Evolutionary conservation across 192 early-diverging fungal species (phyloP).

Genomic region (Coemansia sp.): DNA sequence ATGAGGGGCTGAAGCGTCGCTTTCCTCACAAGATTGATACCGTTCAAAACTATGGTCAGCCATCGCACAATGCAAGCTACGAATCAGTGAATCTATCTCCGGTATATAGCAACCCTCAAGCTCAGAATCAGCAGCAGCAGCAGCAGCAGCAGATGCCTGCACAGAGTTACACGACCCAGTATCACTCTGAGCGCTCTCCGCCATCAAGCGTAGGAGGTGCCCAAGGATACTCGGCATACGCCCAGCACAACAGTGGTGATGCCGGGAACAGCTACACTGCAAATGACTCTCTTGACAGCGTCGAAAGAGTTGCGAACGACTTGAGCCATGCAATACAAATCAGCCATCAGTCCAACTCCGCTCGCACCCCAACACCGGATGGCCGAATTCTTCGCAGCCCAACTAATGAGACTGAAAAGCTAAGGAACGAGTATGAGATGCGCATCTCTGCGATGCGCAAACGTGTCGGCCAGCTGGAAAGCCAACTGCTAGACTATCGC

Average conservation of each 20-base stretch:
- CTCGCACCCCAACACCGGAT: slow-evolving; percentile 25
- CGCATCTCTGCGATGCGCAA: slow-evolving; percentile 62
- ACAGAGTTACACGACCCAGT: slow-evolving; percentile 2
- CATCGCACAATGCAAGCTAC: slow-evolving; percentile 28
- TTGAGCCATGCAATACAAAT: slow-evolving; percentile 25
- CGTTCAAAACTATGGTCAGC: slow-evolving; percentile 13
- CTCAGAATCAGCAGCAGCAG: slow-evolving; percentile 20
- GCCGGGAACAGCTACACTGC: not conserved
- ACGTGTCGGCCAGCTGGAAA: slow-evolving; percentile 68
- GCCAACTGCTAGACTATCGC: slow-evolving; percentile 56
- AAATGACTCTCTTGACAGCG: slow-evolving; percentile 22
- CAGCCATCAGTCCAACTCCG: slow-evolving; percentile 19
- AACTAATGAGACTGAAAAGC: slow-evolving; percentile 46
- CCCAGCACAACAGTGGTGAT: slow-evolving; percentile 8
- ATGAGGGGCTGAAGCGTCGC: slow-evolving; percentile 62
- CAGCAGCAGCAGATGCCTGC: slow-evolving; percentile 9
- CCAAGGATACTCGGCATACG: slow-evolving; percentile 18
- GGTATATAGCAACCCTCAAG: slow-evolving; percentile 17
- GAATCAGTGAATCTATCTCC: slow-evolving; percentile 37
- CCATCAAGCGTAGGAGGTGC: slow-evolving; percentile 29
- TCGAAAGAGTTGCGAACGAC: slow-evolving; percentile 29
- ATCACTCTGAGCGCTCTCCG: slow-evolving; percentile 23
- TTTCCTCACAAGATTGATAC: slow-evolving; percentile 49
- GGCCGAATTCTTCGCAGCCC: slow-evolving; percentile 14
- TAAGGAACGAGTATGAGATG: slow-evolving; percentile 65